Evolutionary conservation across 139 green algal genomes (phyloP).

Genomic region (Chlamydomonas asymmetrica): DNA sequence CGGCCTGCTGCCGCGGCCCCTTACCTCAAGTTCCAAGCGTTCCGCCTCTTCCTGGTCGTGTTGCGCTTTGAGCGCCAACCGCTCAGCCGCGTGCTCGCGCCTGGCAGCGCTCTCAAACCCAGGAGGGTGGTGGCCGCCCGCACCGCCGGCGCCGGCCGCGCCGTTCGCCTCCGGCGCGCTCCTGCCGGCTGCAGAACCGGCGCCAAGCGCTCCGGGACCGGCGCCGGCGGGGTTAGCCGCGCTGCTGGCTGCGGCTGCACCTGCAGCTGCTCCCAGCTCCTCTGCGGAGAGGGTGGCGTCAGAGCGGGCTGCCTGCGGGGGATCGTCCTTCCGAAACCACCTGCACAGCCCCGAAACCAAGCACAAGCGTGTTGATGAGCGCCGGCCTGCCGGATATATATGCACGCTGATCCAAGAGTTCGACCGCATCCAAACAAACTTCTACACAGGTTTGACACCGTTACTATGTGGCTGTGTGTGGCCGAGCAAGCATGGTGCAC

Average conservation of each 20-base stretch:
- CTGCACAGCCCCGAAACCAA: too few relatives aligned
- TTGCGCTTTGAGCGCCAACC: conserved; percentile 19
- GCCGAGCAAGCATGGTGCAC: too few relatives aligned
- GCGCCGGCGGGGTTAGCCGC: too few relatives aligned
- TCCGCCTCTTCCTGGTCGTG: conserved; percentile 35
- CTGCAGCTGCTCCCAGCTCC: conserved; percentile 7
- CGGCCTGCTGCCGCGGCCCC: too few relatives aligned
- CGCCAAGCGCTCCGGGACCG: too few relatives aligned
- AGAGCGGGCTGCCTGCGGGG: neutral
- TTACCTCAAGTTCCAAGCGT: conserved; percentile 11
- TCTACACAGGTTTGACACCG: too few relatives aligned
- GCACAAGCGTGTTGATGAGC: too few relatives aligned
- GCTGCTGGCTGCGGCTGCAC: conserved; percentile 2
- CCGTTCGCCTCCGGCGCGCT: neutral
- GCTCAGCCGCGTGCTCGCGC: conserved; percentile 37
- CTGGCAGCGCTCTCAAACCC: conserved; percentile 37
- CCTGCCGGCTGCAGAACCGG: conserved; percentile 1
- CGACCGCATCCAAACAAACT: too few relatives aligned
- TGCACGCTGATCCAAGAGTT: too few relatives aligned
- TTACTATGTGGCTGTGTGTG: too few relatives aligned
- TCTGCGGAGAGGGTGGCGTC: conserved; percentile 8
- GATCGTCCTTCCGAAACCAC: conserved; percentile 27
- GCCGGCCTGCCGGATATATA: too few relatives aligned
- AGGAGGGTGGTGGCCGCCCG: neutral
- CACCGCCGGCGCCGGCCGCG: neutral